Conservation (phyloP, 495 filamentous ascomycete species). For the Aspergillus diversus region DNA sequence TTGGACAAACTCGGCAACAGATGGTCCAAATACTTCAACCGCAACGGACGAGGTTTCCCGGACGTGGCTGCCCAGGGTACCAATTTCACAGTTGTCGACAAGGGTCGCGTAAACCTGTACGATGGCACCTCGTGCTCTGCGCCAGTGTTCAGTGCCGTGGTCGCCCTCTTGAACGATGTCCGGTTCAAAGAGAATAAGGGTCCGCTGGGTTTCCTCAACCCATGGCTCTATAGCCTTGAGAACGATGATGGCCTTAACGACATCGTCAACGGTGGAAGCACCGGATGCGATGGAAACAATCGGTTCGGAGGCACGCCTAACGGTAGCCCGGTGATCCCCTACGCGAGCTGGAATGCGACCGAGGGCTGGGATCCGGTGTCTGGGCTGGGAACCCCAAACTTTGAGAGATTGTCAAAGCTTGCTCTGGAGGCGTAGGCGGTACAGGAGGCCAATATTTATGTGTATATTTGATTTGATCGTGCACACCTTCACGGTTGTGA, state of each 20-base stretch:
- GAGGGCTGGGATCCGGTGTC: slow-evolving; percentile 66
- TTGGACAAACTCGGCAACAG: slow-evolving; percentile 51
- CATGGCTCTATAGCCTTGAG: slow-evolving; percentile 66
- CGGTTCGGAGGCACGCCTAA: slow-evolving; percentile 44
- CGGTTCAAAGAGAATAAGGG: slow-evolving; percentile 57
- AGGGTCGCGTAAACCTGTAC: slow-evolving; percentile 51
- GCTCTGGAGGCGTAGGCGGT: not conserved
- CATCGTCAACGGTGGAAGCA: slow-evolving; percentile 60
- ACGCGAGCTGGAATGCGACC: slow-evolving; percentile 55
- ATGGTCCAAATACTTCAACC: slow-evolving; percentile 60
- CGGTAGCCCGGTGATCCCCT: slow-evolving; percentile 42
- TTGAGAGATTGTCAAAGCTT: slow-evolving; percentile 16
- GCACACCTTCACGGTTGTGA: too few relatives aligned
- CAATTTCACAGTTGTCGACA: slow-evolving; percentile 57
- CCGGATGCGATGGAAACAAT: slow-evolving; percentile 59
- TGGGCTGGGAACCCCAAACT: slow-evolving; percentile 60
- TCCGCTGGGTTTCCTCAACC: slow-evolving; percentile 73
- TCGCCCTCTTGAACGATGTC: slow-evolving; percentile 71
- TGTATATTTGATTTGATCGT: too few relatives aligned
- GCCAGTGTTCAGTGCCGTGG: slow-evolving; percentile 64
- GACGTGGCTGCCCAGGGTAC: slow-evolving; percentile 69
- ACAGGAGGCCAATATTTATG: too few relatives aligned
- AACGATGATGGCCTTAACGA: slow-evolving; percentile 61
- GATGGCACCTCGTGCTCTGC: slow-evolving; percentile 70
- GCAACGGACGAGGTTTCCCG: slow-evolving; percentile 68